Base-by-base conservation (phyloP, 352 stramenopile species). In the Heterotrichella gracilis region DNA sequence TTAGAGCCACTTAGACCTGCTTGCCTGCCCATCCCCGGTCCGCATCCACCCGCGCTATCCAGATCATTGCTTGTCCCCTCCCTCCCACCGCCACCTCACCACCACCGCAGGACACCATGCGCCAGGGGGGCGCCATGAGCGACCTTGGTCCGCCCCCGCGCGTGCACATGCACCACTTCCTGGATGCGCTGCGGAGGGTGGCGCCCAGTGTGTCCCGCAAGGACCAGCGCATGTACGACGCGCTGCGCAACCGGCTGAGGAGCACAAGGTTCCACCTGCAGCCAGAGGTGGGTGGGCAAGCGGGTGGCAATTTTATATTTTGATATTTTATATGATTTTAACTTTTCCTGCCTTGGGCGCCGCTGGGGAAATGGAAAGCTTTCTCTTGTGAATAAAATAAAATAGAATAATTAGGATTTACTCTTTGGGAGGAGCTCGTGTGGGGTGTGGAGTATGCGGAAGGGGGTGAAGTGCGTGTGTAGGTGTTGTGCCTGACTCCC, bases 151-250 rank as follows among this genome's bases (percentile, higher is more conserved):
- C 4, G 32, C 17, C 4, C 32, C 32, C 32, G 17, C 32, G 32
- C 17, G 32, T 42, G 4, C 4, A 4, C 32, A 17, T 17, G 32
- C 4, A 4, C 32, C 32, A 42, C 32, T 42, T 42, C 32, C 4
- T 14, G 32, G 4, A 17, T 17, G 32, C 32, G 4, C 32, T 42
- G 32, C 4, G 32, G 17, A 42, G 32, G 32, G 32, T 42, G 32
- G 4, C 4, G 32, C 32, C 32, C 32, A 14, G 4, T 17, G 32
- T 42, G 4, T 42, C 32, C 32, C 4, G 17, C 4, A 63, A 63
- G 53, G 70, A 72, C 25, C 70, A 72, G 70, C 63, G 21, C 4
- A 22, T 72, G 0, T 72, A 72, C 21, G 1, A 22, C 2, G 63
- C 14, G 1, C 69, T 72, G 70, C 4, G 25, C 25, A 72, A 20